Base-by-base conservation (phyloP, 352 stramenopile genomes). In the Pythium oligandrum region DNA sequence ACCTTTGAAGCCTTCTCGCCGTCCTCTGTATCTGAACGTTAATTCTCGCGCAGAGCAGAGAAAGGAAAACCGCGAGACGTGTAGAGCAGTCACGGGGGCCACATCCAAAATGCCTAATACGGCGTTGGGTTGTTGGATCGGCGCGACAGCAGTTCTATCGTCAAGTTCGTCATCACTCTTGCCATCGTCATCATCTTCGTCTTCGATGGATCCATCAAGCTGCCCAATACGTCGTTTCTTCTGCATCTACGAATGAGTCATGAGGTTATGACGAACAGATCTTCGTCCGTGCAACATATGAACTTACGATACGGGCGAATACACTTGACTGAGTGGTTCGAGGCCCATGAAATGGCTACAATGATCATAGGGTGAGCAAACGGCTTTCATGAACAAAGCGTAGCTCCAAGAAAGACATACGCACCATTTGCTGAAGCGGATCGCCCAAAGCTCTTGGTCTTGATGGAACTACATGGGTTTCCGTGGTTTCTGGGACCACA, bases 181-280 rank as follows among this genome's bases (percentile, higher is more conserved):
- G n/a, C 6, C 46, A 12, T 12, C 10, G 2, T 35, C 44, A 17
- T 49, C 40, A 17, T 51, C 17, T 17, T 57, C 49, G 31, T 56
- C 34, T 32, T 55, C 45, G 9, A 6, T 46, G 0, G 51, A 40
- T 9, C 57, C 57, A 31, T 64, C 57, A 33, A 64, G 57, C 51
- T 64, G 57, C 4, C 59, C 57, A 26, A 64, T 51, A 32, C 56
- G 59, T 51, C 57, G 57, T 43, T 59, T 59, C 1, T 42, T 47
- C 4, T 34, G 39, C 5, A 64, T 32, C 57, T 64, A 10, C 35
- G n/a, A 26, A 26, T 26, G 17, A 26, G 17, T 26, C 17, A 26
- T 26, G 17, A 26, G 17, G 17, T 26, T 26, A 26, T 26, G 17
- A 26, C 17, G 17, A 26, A 0, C 17, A 26, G 17, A 26, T 26